phyloP scores from a whole-genome alignment of 352 stramenopile genomes.

The Thalassiosira delicatula region DNA sequence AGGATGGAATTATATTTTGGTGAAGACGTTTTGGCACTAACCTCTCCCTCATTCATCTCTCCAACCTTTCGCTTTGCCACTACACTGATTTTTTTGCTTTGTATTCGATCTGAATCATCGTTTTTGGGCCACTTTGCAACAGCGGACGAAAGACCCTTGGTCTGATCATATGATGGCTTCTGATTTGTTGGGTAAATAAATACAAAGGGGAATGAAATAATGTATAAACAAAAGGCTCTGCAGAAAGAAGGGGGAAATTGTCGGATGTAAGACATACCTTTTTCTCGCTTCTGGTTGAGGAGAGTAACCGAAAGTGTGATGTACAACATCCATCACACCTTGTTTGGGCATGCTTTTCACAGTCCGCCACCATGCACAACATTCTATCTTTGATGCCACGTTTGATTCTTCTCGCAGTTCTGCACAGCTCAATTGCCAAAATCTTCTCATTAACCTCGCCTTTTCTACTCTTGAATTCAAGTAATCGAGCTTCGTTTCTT shows the following conservation, averaged over 20 bases:
- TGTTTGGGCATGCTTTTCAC: slow-evolving; percentile 55
- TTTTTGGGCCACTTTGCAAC: background rate
- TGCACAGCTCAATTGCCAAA: slow-evolving; percentile 31
- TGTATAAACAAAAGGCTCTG: no score
- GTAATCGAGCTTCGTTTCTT: slow-evolving; percentile 43
- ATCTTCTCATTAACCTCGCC: background rate
- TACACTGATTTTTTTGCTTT: background rate
- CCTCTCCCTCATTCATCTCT: background rate
- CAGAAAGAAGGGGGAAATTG: no score
- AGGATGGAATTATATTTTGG: slow-evolving; percentile 21
- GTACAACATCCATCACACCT: slow-evolving; percentile 53
- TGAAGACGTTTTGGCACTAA: background rate
- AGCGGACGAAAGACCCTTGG: no score
- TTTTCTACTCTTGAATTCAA: slow-evolving; percentile 18
- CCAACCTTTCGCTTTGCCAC: slow-evolving; percentile 15
- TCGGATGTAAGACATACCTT: slow-evolving; percentile 29
- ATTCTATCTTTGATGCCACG: slow-evolving; percentile 51
- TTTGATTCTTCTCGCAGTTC: slow-evolving; percentile 40
- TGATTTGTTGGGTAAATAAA: background rate
- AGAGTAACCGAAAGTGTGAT: slow-evolving; percentile 42
- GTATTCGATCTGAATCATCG: background rate
- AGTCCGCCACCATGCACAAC: slow-evolving; percentile 56
- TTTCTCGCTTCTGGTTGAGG: slow-evolving; percentile 23
- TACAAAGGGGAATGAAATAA: slow-evolving; percentile 2
- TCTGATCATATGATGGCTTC: background rate